phyloP scores from a whole-genome alignment of 2,329 filamentous ascomycete species.

The Cryphonectria nitschkei region DNA sequence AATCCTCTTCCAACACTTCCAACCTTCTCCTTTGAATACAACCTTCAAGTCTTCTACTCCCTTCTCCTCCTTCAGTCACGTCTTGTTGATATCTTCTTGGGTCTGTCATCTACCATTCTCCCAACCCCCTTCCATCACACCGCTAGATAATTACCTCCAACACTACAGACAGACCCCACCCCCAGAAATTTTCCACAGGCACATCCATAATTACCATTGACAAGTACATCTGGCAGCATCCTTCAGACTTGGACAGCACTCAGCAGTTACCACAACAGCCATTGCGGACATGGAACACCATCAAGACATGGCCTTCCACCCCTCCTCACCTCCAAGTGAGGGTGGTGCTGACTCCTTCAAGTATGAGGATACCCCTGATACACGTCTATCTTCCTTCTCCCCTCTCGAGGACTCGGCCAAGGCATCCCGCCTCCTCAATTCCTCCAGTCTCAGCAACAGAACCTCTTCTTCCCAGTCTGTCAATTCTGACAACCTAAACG shows the following conservation, averaged over 20 bases:
- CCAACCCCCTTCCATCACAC: neutral
- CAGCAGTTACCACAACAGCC: slow-evolving; percentile 2
- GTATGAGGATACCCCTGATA: slow-evolving; percentile 63
- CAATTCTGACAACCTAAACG: slow-evolving; percentile 29
- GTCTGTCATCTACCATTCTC: neutral
- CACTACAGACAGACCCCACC: neutral
- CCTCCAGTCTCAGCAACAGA: slow-evolving; percentile 38
- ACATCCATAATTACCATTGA: neutral
- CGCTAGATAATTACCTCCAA: neutral
- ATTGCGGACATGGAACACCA: slow-evolving; percentile 34
- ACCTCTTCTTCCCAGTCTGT: slow-evolving; percentile 35
- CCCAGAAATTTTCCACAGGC: neutral
- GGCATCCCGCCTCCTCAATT: slow-evolving; percentile 44
- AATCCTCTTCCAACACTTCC: neutral
- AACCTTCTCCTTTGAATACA: too few species aligned
- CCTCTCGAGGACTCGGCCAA: slow-evolving; percentile 58
- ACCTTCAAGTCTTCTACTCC: neutral
- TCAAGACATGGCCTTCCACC: slow-evolving; percentile 49
- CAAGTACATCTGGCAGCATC: neutral
- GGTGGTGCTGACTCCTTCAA: slow-evolving; percentile 60
- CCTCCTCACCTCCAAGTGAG: slow-evolving; percentile 56
- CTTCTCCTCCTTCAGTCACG: neutral
- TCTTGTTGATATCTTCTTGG: slow-evolving; percentile 2
- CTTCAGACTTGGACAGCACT: neutral
- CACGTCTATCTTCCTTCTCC: slow-evolving; percentile 65